Percentiles rank a stretch among this genome's conserved stretches.
phyloP scores from a whole-genome alignment of 1,284 basidiomycete genomes.

The Takashimella tepidaria region DNA sequence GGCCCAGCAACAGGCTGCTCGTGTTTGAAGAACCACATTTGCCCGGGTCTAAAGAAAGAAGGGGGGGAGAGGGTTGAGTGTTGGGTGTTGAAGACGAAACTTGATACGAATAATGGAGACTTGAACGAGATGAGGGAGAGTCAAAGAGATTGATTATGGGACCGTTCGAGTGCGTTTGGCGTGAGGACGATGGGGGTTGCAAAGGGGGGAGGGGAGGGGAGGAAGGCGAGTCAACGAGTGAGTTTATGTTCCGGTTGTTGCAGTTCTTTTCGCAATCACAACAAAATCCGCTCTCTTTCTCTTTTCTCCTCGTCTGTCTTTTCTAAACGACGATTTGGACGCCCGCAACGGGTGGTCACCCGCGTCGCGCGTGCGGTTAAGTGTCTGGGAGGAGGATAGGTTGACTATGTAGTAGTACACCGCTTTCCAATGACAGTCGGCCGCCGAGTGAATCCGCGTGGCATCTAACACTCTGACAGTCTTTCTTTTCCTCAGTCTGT shows the following conservation, averaged over 20 bases:
- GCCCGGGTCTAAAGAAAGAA: too few species aligned
- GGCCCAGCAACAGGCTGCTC: not conserved
- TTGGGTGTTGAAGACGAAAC: not conserved
- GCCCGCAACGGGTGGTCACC: too few species aligned
- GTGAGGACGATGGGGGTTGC: not conserved
- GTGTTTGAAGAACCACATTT: not conserved
- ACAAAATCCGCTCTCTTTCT: not conserved
- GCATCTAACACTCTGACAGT: too few species aligned
- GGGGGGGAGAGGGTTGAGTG: not conserved
- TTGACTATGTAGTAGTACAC: too few species aligned
- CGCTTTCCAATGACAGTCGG: too few species aligned
- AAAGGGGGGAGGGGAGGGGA: not conserved
- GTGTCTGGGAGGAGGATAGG: too few species aligned
- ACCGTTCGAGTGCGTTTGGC: not conserved
- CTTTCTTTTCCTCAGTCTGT: too few species aligned
- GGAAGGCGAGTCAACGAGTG: not conserved
- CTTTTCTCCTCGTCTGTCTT: not conserved
- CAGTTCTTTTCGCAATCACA: not conserved
- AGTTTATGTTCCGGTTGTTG: too few species aligned
- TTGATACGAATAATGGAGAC: not conserved
- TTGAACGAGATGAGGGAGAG: not conserved
- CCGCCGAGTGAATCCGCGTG: too few species aligned
- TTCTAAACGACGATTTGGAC: too few species aligned
- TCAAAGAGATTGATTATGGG: too few species aligned
- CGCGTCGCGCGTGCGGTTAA: too few species aligned